Conservation (phyloP, 768 basidiomycete genomes). For the Boletus vinaceobasis region DNA sequence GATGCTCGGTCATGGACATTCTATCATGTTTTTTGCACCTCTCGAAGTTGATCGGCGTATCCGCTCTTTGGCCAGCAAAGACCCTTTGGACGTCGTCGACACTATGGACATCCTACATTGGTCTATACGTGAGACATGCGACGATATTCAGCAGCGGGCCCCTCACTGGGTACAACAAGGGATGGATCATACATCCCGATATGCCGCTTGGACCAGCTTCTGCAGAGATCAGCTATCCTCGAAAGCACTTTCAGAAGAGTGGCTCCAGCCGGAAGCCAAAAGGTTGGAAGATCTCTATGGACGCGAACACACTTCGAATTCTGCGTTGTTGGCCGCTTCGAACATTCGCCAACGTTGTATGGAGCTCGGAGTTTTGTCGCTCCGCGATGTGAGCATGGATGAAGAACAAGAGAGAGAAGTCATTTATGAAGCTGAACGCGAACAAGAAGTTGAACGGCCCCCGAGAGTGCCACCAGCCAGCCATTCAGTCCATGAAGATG, state of each 20-base stretch:
- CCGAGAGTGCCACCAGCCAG: slow-evolving; percentile 18
- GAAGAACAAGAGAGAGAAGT: slow-evolving; percentile 55
- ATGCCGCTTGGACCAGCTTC: slow-evolving; percentile 21
- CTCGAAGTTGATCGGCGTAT: slow-evolving; percentile 42
- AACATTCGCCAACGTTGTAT: slow-evolving; percentile 15
- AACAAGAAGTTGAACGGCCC: slow-evolving; percentile 39
- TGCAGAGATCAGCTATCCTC: not conserved
- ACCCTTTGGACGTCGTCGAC: not conserved
- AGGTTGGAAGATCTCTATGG: slow-evolving; percentile 36
- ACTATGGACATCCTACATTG: slow-evolving; percentile 41
- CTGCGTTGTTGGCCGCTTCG: not conserved
- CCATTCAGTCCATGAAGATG: slow-evolving; percentile 23
- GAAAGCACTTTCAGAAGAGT: slow-evolving; percentile 16
- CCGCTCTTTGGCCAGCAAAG: slow-evolving; percentile 22
- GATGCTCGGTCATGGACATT: slow-evolving; percentile 45
- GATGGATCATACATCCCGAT: slow-evolving; percentile 31
- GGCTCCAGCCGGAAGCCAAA: slow-evolving; percentile 42
- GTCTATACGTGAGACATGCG: slow-evolving; percentile 45
- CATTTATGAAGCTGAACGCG: slow-evolving; percentile 41
- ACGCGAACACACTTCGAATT: not conserved
- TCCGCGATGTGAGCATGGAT: slow-evolving; percentile 28
- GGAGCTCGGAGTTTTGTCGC: slow-evolving; percentile 14
- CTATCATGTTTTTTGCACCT: slow-evolving; percentile 49
- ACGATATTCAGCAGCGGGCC: slow-evolving; percentile 36
- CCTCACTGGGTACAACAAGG: slow-evolving; percentile 48